These are phyloP conservation scores for Marasmius fiardii DNA, from an alignment of 1,284 basidiomycete genomes.

Conservation along the genomic window DNA sequence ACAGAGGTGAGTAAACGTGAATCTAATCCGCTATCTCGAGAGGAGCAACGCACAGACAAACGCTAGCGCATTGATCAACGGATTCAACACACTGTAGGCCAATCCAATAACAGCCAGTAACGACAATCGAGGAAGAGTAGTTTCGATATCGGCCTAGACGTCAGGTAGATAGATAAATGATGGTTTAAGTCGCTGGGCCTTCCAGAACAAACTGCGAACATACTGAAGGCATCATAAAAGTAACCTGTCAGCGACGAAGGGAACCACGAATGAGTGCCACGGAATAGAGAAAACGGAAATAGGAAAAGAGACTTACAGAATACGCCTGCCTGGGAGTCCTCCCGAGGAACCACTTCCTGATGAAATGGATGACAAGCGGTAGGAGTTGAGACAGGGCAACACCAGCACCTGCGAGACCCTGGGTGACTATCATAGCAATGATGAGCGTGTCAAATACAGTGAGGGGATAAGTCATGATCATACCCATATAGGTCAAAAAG, in stretches of 20 bases:
- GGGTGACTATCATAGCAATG: slow-evolving; percentile 32
- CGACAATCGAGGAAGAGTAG: slow-evolving; percentile 48
- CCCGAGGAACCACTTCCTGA: slow-evolving; percentile 54
- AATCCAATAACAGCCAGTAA: slow-evolving; percentile 50
- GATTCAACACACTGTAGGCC: slow-evolving; percentile 70
- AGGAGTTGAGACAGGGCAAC: slow-evolving; percentile 61
- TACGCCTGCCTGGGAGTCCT: slow-evolving; percentile 53
- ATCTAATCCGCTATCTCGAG: background rate
- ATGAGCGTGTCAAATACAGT: background rate
- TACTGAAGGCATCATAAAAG: slow-evolving; percentile 40
- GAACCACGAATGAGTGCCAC: slow-evolving; percentile 2
- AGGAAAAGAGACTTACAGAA: slow-evolving; percentile 18
- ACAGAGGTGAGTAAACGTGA: slow-evolving; percentile 1
- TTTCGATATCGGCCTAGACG: slow-evolving; percentile 40
- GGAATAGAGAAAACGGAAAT: background rate
- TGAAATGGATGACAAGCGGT: slow-evolving; percentile 61
- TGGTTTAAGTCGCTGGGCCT: no score
- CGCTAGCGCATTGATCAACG: slow-evolving; percentile 71
- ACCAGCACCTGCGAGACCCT: slow-evolving; percentile 54
- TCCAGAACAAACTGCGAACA: slow-evolving; percentile 11
- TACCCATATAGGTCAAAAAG: slow-evolving; percentile 75
- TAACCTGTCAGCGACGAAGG: slow-evolving; percentile 25
- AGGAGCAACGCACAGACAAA: slow-evolving; percentile 34
- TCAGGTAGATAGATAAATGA: no score
- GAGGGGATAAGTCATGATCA: slow-evolving; percentile 8